These are phyloP conservation scores for Zoysia matrella DNA, from an alignment of 202 grass and related monocot species.

Conservation along the genomic window DNA sequence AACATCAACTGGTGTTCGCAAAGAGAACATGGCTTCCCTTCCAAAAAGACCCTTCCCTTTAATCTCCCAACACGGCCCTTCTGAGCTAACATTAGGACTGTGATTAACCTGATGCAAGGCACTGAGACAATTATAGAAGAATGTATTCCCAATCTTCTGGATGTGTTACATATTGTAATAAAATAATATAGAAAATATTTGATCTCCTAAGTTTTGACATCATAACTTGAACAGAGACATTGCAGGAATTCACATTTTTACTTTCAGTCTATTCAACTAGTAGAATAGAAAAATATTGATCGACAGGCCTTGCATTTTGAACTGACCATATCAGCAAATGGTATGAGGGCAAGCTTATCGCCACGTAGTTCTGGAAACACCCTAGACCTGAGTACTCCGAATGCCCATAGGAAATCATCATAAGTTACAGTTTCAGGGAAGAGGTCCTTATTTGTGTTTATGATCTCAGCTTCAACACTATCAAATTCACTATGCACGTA, in stretches of 20 bases:
- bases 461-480: slow-evolving; percentile 72
- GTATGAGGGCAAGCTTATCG: slow-evolving; percentile 91
- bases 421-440: slow-evolving; percentile 71
- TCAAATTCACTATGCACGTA: slow-evolving; percentile 81
- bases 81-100: slow-evolving; percentile 55
- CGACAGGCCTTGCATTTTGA: slow-evolving; percentile 3
- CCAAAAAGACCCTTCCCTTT: slow-evolving; percentile 25
- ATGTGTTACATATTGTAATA: neutral
- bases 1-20: slow-evolving; percentile 64
- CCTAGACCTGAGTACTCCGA: slow-evolving; percentile 90
- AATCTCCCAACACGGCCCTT: neutral
- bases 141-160: slow-evolving; percentile 1
- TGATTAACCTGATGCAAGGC: slow-evolving; percentile 81
- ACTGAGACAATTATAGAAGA: slow-evolving; percentile 29
- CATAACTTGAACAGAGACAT: slow-evolving; percentile 4
- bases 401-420: slow-evolving; percentile 90
- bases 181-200: neutral
- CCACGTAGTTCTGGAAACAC: slow-evolving; percentile 80
- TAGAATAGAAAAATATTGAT: neutral
- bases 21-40: slow-evolving; percentile 75
- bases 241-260: neutral
- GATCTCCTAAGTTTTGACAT: neutral
- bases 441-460: slow-evolving; percentile 67
- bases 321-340: slow-evolving; percentile 89
- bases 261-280: neutral